These are phyloP conservation scores for Pouteria glomerata DNA, from an alignment of 148 eudicot genomes.

Conservation along the genomic window DNA sequence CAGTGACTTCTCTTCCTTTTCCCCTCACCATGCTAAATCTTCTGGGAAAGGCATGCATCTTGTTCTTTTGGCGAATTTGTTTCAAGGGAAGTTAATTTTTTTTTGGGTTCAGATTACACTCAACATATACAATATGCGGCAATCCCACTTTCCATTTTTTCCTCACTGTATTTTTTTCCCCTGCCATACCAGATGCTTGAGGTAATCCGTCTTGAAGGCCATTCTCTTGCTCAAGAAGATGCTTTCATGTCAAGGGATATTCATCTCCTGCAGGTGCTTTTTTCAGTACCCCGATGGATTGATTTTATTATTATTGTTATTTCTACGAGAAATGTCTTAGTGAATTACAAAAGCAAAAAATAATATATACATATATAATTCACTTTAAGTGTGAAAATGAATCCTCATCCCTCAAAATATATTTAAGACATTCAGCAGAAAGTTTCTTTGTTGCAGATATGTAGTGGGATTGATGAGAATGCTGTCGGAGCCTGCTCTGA, in stretches of 20 bases:
- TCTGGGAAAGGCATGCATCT: no score
- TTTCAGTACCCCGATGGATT: neutral
- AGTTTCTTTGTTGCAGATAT: slow-evolving; percentile 43
- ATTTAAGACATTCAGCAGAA: neutral
- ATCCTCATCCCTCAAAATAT: neutral
- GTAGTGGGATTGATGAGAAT: slow-evolving; percentile 78
- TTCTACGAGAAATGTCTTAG: neutral
- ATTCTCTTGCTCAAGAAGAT: slow-evolving; percentile 71
- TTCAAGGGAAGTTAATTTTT: no score
- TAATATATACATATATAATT: no score
- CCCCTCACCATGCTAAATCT: neutral
- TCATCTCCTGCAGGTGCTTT: slow-evolving; percentile 75
- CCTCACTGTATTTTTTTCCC: slow-evolving; percentile 4
- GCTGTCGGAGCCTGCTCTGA: slow-evolving; percentile 87
- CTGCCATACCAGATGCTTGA: slow-evolving; percentile 64
- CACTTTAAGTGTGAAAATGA: neutral
- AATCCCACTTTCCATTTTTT: neutral
- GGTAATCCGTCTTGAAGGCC: slow-evolving; percentile 91
- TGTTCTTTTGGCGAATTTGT: no score
- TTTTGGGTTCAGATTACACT: neutral
- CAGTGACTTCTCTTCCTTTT: neutral
- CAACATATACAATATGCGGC: neutral
- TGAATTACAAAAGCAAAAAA: no score
- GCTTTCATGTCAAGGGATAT: slow-evolving; percentile 70
- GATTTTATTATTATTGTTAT: no score